phyloP scores from a whole-genome alignment of 208 protist species.

The Acanthamoeba castellanii region DNA sequence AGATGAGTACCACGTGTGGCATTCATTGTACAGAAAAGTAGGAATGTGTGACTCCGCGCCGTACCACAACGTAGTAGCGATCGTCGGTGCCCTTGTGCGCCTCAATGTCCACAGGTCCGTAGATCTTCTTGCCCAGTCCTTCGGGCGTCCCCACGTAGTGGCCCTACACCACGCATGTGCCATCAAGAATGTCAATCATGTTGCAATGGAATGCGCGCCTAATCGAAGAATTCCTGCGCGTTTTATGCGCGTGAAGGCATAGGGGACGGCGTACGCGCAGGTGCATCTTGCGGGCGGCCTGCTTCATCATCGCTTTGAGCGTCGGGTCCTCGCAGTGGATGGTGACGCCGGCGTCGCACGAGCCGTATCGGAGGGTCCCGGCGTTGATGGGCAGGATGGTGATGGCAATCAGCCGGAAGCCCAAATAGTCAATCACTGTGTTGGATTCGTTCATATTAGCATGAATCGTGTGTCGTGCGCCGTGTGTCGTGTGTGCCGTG shows the following conservation, averaged over 20 bases:
- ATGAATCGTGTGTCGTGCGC: neutral
- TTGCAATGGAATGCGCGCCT: too few relatives aligned
- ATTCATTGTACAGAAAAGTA: neutral
- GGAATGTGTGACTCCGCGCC: neutral
- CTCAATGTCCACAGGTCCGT: conserved; percentile 64
- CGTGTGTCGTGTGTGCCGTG: neutral
- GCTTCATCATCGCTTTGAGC: neutral
- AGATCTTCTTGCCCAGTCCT: conserved; percentile 29
- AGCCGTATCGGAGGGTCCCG: conserved; percentile 5
- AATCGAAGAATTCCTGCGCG: neutral
- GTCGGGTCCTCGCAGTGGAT: neutral
- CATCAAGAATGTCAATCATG: too few relatives aligned
- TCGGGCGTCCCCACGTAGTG: conserved; percentile 26
- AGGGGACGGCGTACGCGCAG: neutral
- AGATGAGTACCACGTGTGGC: neutral
- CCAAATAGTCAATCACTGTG: conserved; percentile 59
- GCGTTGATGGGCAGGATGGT: conserved; percentile 24
- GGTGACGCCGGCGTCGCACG: neutral
- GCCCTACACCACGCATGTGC: neutral
- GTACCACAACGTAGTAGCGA: conserved; percentile 58
- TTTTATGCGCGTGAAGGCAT: neutral
- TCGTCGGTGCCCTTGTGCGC: conserved; percentile 55
- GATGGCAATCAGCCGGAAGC: conserved; percentile 49
- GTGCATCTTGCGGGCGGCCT: conserved; percentile 23
- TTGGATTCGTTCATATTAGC: too few relatives aligned